Conservation (phyloP, 441 rosid genomes). For the Melastoma candidum region DNA sequence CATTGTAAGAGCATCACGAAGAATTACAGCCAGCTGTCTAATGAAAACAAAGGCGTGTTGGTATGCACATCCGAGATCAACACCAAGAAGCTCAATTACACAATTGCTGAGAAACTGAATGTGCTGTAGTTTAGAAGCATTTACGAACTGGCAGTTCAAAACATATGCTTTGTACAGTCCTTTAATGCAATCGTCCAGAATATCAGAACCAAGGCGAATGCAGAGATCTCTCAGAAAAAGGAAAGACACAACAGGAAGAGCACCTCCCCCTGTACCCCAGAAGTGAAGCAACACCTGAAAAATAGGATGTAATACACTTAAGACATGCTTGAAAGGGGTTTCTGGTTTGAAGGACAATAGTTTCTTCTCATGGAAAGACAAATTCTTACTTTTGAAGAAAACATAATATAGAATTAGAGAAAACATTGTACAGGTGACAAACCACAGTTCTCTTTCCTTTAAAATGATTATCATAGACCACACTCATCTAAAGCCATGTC, state of each 20-base stretch:
- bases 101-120: slow-evolving; percentile 84
- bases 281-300: slow-evolving; percentile 82
- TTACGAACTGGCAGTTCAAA: slow-evolving; percentile 77
- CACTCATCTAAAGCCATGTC: too few relatives aligned
- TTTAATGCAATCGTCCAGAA: slow-evolving; percentile 78
- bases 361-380: too few relatives aligned
- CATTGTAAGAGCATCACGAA: slow-evolving; percentile 72
- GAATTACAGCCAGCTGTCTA: slow-evolving; percentile 74
- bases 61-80: slow-evolving; percentile 76
- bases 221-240: slow-evolving; percentile 79
- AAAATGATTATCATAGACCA: too few relatives aligned
- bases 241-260: slow-evolving; percentile 76
- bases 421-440: too few relatives aligned
- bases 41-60: slow-evolving; percentile 92
- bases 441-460: too few relatives aligned
- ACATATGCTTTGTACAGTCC: slow-evolving; percentile 93
- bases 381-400: too few relatives aligned
- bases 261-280: slow-evolving; percentile 90
- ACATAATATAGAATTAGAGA: too few relatives aligned
- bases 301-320: background rate
- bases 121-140: slow-evolving; percentile 65
- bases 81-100: slow-evolving; percentile 71
- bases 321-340: too few relatives aligned
- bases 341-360: too few relatives aligned
- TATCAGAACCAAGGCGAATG: slow-evolving; percentile 64